Percentiles rank a stretch among this genome's conserved stretches.
phyloP scores from a whole-genome alignment of 106 monocot species.

The Posidonia australis region DNA sequence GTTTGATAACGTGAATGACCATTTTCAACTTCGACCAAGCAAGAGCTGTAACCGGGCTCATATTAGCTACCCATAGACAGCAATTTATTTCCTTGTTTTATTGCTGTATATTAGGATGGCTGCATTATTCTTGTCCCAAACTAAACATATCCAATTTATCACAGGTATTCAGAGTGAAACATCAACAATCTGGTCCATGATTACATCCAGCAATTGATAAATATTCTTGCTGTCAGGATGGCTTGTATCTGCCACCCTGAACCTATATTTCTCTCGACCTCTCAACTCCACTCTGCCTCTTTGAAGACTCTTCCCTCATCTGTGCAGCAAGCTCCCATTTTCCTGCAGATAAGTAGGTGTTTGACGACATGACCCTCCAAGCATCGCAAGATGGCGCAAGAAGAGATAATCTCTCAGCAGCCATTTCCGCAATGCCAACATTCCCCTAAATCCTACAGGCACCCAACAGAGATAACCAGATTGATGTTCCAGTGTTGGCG shows the following conservation, averaged over 20 bases:
- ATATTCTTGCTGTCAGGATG: constrained; percentile 28
- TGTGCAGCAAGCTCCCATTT: constrained; percentile 16
- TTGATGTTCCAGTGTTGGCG: constrained; percentile 19
- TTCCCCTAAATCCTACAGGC: constrained; percentile 32
- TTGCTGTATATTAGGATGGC: no score
- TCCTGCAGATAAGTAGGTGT: constrained; percentile 38
- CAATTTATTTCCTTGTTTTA: no score
- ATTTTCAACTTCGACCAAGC: no score
- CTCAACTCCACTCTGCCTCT: constrained; percentile 40
- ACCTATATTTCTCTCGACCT: constrained; percentile 21
- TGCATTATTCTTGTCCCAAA: no score
- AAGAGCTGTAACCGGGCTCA: no score
- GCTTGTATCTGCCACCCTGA: constrained; percentile 35
- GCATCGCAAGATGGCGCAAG: constrained; percentile 42
- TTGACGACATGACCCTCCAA: constrained; percentile 37
- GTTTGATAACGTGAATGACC: no score
- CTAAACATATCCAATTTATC: no score
- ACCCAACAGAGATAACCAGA: constrained; percentile 42
- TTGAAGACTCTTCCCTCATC: constrained; percentile 30
- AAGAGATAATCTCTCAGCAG: constrained; percentile 37
- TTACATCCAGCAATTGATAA: constrained; percentile 26
- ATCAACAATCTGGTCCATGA: constrained; percentile 9
- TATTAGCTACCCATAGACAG: no score
- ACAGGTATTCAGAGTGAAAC: neutral
- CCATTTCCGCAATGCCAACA: constrained; percentile 42